Base-by-base conservation (phyloP, 129 eudicot species). In the Artemisia argyi region DNA sequence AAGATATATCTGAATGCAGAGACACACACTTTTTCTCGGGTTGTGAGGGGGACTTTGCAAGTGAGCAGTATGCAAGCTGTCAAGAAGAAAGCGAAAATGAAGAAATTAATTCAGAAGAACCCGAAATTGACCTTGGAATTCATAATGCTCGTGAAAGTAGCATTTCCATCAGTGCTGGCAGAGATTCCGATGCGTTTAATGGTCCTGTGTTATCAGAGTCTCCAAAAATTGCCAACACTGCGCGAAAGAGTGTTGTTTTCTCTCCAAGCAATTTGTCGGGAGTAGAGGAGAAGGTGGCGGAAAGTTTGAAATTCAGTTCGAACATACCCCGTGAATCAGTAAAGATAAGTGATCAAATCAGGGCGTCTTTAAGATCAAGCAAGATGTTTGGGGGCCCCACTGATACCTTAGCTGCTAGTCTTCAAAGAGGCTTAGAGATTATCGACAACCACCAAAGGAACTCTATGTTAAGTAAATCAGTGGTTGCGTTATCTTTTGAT, bases 321-420 rank as follows among this genome's bases (percentile, higher is more conserved):
- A 85, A 77, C 52, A 73, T 72, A 44, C 60, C 76, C 5, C 65
- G 73, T 46, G 84, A 83, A 69, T 81, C 88, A 49, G 76, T 62
- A 13, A 82, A 79, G 64, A 62, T 68, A 61, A 78, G 82, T 66
- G 87, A 90, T 42, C 82, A 69, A 22, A 66, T 86, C 3, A 79
- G 75, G 32, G 86, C 93, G 49, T 94, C 98, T 55, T 81, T 95
- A 32, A 71, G 91, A 68, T 88, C 97, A 56, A 84, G 97, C 69
- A 84, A 72, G 75, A 53, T 84, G 13, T 82, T 86, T 83, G 77
- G 89, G 5, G 94, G 91, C 19, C 85, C 97, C 35, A 83, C 97
- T 30, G 94, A 90, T 70, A 83, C 94, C 15, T 64, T 95, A 71
- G 99, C 94, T n/a, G 97, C 97, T 68, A 95, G 99, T 77, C 97